Conservation (phyloP, 805 yeast genomes). For the Ogataea salicorniae region DNA sequence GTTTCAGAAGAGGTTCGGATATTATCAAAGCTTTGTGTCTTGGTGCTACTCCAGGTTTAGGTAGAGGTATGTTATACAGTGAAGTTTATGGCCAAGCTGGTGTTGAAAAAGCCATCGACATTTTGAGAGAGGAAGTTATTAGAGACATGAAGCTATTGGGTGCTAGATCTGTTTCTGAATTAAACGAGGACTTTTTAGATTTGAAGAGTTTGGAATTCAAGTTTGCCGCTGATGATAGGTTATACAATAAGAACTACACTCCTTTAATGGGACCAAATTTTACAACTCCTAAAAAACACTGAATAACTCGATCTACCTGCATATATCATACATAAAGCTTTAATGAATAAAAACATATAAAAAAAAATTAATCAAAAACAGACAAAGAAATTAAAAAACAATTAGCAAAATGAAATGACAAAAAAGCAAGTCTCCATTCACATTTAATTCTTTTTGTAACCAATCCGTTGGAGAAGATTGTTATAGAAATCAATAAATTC, state of each 20-base stretch:
- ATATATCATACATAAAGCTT: slow-evolving; percentile 31
- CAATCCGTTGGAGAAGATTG: neutral
- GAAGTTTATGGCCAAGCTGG: slow-evolving; percentile 77
- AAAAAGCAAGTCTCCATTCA: neutral
- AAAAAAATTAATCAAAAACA: neutral
- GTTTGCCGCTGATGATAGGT: slow-evolving; percentile 57
- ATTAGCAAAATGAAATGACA: too few relatives aligned
- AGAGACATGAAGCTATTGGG: slow-evolving; percentile 64
- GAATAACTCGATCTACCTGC: slow-evolving; percentile 23
- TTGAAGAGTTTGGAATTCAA: slow-evolving; percentile 56
- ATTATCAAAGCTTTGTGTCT: slow-evolving; percentile 38
- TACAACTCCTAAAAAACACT: neutral
- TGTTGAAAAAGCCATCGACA: slow-evolving; percentile 55
- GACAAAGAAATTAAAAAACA: too few relatives aligned
- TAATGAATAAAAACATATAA: neutral
- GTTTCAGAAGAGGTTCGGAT: slow-evolving; percentile 40
- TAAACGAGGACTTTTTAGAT: slow-evolving; percentile 48
- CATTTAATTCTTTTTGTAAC: neutral
- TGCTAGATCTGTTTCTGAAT: slow-evolving; percentile 31
- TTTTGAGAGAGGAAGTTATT: slow-evolving; percentile 51
- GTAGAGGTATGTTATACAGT: slow-evolving; percentile 72
- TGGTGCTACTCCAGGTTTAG: slow-evolving; percentile 57
- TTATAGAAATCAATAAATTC: too few relatives aligned
- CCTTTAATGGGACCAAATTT: slow-evolving; percentile 30
- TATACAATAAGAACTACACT: slow-evolving; percentile 39